These are phyloP conservation scores for Coniochaeta hoffmannii DNA, from an alignment of 2,329 filamentous ascomycete genomes.

Conservation along the genomic window DNA sequence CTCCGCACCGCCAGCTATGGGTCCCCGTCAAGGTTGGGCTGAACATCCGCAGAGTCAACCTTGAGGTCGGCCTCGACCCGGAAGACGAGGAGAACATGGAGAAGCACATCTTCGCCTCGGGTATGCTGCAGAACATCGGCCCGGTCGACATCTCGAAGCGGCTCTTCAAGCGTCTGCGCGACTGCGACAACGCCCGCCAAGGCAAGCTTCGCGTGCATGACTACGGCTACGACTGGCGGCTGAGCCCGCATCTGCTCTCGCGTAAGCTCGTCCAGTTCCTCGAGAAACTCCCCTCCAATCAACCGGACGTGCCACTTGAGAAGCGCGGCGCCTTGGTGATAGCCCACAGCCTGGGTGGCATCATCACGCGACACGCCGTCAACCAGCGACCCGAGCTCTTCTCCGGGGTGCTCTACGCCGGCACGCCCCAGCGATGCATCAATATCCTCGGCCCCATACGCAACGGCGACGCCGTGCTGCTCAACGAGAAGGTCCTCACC, in stretches of 20 bases:
- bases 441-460: constrained; percentile 86
- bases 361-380: constrained; percentile 82
- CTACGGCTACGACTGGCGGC: constrained; percentile 91
- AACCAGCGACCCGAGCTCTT: constrained; percentile 82
- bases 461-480: constrained; percentile 84
- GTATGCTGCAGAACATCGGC: constrained; percentile 87
- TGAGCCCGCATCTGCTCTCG: constrained; percentile 73
- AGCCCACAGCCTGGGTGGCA: constrained; percentile 78
- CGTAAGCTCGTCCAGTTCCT: constrained; percentile 66
- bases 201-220: constrained; percentile 76
- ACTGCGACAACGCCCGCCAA: constrained; percentile 63
- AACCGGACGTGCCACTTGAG: constrained; percentile 39
- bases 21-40: constrained; percentile 88
- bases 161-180: constrained; percentile 69
- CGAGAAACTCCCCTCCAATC: constrained; percentile 67
- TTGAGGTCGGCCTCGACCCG: constrained; percentile 75
- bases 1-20: constrained; percentile 84
- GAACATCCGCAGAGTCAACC: constrained; percentile 83
- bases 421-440: constrained; percentile 76
- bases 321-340: constrained; percentile 70
- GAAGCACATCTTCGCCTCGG: constrained; percentile 73
- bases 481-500: constrained; percentile 84
- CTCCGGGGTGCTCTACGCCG: constrained; percentile 77
- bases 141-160: constrained; percentile 83
- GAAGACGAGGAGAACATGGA: constrained; percentile 81